These are phyloP conservation scores for Phytophthora melonis DNA, from an alignment of 352 stramenopile species.

Conservation along the genomic window DNA sequence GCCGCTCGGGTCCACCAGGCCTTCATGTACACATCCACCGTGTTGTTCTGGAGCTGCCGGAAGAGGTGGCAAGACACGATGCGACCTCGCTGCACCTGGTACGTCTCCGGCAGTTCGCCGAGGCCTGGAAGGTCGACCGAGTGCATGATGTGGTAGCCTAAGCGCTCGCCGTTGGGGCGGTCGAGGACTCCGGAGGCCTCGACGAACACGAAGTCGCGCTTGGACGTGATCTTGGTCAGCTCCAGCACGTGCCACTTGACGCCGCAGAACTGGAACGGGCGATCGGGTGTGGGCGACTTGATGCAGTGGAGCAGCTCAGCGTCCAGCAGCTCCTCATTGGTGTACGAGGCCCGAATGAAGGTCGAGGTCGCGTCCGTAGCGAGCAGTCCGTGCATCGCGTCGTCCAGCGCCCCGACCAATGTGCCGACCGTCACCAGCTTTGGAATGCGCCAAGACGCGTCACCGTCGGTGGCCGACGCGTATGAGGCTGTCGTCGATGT, in stretches of 20 bases:
- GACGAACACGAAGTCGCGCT: conserved; percentile 72
- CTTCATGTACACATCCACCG: conserved; percentile 67
- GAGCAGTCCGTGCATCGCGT: conserved; percentile 58
- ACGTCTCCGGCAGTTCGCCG: conserved; percentile 59
- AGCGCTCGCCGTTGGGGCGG: conserved; percentile 41
- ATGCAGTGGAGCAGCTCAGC: conserved; percentile 52
- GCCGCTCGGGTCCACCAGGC: conserved; percentile 52
- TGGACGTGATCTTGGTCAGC: conserved; percentile 55
- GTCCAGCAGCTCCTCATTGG: conserved; percentile 49
- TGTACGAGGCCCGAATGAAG: conserved; percentile 48
- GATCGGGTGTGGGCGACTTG: conserved; percentile 32
- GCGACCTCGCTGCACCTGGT: conserved; percentile 58
- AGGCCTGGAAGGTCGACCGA: conserved; percentile 59
- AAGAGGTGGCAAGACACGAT: conserved; percentile 60
- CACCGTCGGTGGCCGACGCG: conserved; percentile 6
- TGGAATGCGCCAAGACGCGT: conserved; percentile 16
- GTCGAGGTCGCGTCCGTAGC: conserved; percentile 45
- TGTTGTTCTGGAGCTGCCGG: conserved; percentile 41
- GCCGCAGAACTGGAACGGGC: conserved; percentile 60
- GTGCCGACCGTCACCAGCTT: conserved; percentile 54
- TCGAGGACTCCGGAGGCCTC: conserved; percentile 55
- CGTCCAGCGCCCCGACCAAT: conserved; percentile 55
- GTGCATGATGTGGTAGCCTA: conserved; percentile 73
- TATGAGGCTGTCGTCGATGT: conserved; percentile 15
- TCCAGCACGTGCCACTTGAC: conserved; percentile 55